These are phyloP conservation scores for Alternaria sp. DNA, from an alignment of 2,329 filamentous ascomycete genomes.

Conservation along the genomic window DNA sequence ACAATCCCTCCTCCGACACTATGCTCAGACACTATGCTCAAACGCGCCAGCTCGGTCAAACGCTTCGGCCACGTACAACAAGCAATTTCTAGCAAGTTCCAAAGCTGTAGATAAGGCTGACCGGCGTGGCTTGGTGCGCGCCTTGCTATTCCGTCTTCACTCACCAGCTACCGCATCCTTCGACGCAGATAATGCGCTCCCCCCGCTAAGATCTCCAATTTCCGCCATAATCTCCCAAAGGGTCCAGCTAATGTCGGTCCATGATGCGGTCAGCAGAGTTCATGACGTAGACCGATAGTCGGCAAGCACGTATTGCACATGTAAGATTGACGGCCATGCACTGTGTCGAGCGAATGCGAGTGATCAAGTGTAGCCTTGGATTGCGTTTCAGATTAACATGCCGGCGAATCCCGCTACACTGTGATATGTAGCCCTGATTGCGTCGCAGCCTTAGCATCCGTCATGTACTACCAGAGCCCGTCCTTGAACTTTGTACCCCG, in stretches of 20 bases:
- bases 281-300: slow-evolving; percentile 11
- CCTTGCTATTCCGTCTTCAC: background rate
- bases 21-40: no score
- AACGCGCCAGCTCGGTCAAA: background rate
- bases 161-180: background rate
- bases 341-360: background rate
- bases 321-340: background rate
- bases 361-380: background rate
- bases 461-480: background rate
- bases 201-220: slow-evolving; percentile 7
- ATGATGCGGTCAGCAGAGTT: slow-evolving; percentile 3
- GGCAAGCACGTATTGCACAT: background rate
- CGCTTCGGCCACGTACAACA: background rate
- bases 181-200: slow-evolving; percentile 1
- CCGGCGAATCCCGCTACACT: background rate
- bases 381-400: slow-evolving; percentile 7
- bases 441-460: background rate
- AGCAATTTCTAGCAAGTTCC: background rate
- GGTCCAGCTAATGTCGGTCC: slow-evolving; percentile 2
- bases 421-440: slow-evolving; percentile 1
- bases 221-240: slow-evolving; percentile 3
- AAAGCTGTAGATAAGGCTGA: background rate
- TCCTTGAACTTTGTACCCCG: slow-evolving; percentile 7
- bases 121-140: background rate
- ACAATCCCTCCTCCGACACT: no score